Percentiles rank a stretch among this genome's conserved stretches.
Evolutionary conservation across 495 filamentous ascomycete genomes (phyloP).

Genomic region (Lasiosphaeris hirsuta): DNA sequence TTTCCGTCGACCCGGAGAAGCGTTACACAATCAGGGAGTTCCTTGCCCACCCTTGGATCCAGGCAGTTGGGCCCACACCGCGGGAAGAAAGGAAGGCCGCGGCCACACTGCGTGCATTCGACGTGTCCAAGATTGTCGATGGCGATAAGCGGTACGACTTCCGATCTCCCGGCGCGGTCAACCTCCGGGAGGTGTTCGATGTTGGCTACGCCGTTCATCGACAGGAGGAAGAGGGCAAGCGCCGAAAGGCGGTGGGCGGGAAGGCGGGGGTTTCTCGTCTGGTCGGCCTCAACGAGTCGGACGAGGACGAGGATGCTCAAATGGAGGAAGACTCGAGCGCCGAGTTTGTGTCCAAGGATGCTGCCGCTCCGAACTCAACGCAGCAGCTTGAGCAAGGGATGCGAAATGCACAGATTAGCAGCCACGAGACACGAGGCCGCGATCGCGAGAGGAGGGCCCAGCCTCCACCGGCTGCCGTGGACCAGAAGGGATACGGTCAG

Average conservation of each 20-base stretch:
- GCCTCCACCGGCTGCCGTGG: conserved; percentile 37
- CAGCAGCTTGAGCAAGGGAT: conserved; percentile 81
- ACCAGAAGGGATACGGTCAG: conserved; percentile 73
- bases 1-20: conserved; percentile 89
- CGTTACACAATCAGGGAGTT: conserved; percentile 87
- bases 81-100: conserved; percentile 62
- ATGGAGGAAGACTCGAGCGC: conserved; percentile 52
- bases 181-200: conserved; percentile 94
- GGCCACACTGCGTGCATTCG: conserved; percentile 47
- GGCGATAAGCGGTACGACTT: conserved; percentile 77
- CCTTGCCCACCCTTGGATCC: conserved; percentile 88
- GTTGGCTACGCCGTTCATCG: conserved; percentile 95
- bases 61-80: conserved; percentile 50
- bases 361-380: conserved; percentile 50
- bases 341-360: conserved; percentile 60
- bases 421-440: conserved; percentile 48
- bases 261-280: conserved; percentile 51
- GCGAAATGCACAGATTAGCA: conserved; percentile 72
- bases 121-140: conserved; percentile 56
- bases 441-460: conserved; percentile 39
- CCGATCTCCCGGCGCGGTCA: conserved; percentile 91
- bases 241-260: conserved; percentile 71
- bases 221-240: conserved; percentile 93
- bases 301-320: conserved; percentile 55
- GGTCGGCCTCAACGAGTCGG: conserved; percentile 66